Conservation (phyloP, 768 basidiomycete genomes). For the Tricholoma furcatifolium region DNA sequence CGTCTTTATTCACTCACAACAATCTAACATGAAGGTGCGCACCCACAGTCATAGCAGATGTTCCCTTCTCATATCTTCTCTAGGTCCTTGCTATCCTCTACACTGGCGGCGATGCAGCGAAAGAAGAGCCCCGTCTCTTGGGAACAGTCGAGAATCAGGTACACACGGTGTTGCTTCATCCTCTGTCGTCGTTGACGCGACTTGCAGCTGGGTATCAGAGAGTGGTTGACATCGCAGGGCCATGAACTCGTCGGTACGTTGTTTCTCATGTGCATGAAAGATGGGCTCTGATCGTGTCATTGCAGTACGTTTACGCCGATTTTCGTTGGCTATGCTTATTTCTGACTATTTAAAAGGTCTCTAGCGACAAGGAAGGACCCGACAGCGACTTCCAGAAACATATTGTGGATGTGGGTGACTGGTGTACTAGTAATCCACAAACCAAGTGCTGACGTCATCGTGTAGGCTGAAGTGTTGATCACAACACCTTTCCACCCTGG, state of each 20-base stretch:
- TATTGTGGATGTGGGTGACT: constrained; percentile 63
- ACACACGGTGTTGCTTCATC: constrained; percentile 5
- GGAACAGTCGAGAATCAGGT: constrained; percentile 83
- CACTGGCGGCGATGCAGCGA: constrained; percentile 63
- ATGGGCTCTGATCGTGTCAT: background rate
- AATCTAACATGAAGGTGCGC: constrained; percentile 42
- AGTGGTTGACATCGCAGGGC: constrained; percentile 69
- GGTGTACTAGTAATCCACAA: background rate
- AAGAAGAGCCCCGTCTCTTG: constrained; percentile 70
- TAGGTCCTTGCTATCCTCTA: constrained; percentile 77
- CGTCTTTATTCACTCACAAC: background rate
- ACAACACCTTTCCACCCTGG: constrained; percentile 88
- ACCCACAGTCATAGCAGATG: background rate
- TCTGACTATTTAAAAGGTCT: constrained; percentile 43
- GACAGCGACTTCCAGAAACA: constrained; percentile 83
- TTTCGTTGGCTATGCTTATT: background rate
- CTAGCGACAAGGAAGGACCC: constrained; percentile 80
- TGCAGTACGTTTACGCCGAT: constrained; percentile 6
- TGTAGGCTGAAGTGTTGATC: constrained; percentile 74
- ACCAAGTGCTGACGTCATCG: constrained; percentile 10
- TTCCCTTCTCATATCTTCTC: background rate
- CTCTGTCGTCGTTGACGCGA: constrained; percentile 4
- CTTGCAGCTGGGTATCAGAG: constrained; percentile 63
- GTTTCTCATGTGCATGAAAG: background rate
- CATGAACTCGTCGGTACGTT: constrained; percentile 71